Evolutionary conservation across 2,329 filamentous ascomycete species (phyloP), one percentile per base, ranked within the genome.

Genomic region (Fusarium tricinctum): DNA sequence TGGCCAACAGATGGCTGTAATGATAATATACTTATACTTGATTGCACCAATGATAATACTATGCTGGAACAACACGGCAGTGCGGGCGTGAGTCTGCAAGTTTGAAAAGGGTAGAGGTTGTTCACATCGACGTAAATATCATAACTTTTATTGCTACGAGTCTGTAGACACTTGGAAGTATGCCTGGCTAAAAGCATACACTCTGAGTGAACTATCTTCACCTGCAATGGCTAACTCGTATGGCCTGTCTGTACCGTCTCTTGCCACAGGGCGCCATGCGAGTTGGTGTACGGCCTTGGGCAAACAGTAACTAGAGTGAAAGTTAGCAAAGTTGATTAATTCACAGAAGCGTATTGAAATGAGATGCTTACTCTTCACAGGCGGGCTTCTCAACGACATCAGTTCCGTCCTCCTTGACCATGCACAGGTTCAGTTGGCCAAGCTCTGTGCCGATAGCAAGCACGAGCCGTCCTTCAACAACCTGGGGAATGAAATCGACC

Each of bases 281-380:
- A 94, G 80, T 75, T 91, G 89, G 23, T 88, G 84, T 22, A 93
- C 85, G 3, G 89, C 80, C 74, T 86, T 91, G 23, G 90, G 89
- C 2, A 91, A 85, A 47, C 63, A 71, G 39, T 77, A 66, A 33
- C 78, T 80, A 55, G 13, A 46, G 17, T 14, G 13, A 5, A 5
- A 8, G 58, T 77, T 44, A 75, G 72, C 14, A 44, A 14, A 42
- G 15, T 28, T 10, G 17, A 6, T 12, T 43, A 4, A 20, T 39
- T 32, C 6, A 26, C 10, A 58, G 17, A 33, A 10, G 17, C 9
- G 8, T 23, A 35, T 40, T 5, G 22, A 9, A 22, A 7, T 3
- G 23, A 23, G 8, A 23, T n/a, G 78, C 82, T 76, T 78, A 85
- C 82, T 81, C 77, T 22, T 77, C 66, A 30, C 58, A 71, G 8